A percentile compares a stretch with the other conserved stretches of the same genome.
Evolutionary conservation across 1,139 yeast species (phyloP).

Genomic region (Candida glucosophila): DNA sequence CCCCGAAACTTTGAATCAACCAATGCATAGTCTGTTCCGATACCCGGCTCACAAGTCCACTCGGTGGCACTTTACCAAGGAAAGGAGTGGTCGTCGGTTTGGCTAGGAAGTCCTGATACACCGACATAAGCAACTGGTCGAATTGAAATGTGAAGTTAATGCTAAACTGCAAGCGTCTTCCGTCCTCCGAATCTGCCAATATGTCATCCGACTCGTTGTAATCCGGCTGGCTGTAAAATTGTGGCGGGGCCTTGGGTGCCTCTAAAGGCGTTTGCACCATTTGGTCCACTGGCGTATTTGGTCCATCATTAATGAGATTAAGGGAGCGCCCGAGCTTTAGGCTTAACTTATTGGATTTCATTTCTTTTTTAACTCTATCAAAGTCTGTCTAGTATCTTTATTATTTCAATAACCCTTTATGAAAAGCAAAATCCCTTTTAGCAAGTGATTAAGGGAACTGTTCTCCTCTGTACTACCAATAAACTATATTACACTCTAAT

Average conservation of each 20-base stretch:
- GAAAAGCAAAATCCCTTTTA: too few relatives aligned
- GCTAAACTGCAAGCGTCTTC: slow-evolving; percentile 20
- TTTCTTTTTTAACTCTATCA: too few relatives aligned
- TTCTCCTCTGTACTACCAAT: too few relatives aligned
- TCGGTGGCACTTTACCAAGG: slow-evolving; percentile 35
- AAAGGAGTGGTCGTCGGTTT: slow-evolving; percentile 42
- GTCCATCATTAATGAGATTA: slow-evolving; percentile 18
- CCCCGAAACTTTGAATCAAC: slow-evolving; percentile 14
- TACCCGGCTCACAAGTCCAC: slow-evolving; percentile 36
- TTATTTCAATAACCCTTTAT: too few relatives aligned
- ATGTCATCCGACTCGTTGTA: slow-evolving; percentile 39
- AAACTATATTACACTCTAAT: too few relatives aligned
- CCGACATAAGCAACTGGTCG: slow-evolving; percentile 29
- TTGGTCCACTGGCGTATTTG: slow-evolving; percentile 41
- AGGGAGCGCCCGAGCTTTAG: too few relatives aligned
- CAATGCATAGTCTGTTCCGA: slow-evolving; percentile 33
- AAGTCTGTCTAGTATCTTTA: too few relatives aligned
- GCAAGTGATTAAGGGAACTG: too few relatives aligned
- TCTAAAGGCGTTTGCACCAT: slow-evolving; percentile 31
- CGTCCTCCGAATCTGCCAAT: slow-evolving; percentile 33
- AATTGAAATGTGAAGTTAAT: slow-evolving; percentile 27
- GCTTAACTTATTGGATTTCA: too few relatives aligned
- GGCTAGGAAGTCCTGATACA: slow-evolving; percentile 28
- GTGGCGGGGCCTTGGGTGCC: slow-evolving; percentile 4
- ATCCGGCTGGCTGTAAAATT: slow-evolving; percentile 20